Percentiles rank a stretch among this genome's conserved stretches.
Conservation (phyloP, 2,329 filamentous ascomycete species). For the Ophioceras dolichostomum region DNA sequence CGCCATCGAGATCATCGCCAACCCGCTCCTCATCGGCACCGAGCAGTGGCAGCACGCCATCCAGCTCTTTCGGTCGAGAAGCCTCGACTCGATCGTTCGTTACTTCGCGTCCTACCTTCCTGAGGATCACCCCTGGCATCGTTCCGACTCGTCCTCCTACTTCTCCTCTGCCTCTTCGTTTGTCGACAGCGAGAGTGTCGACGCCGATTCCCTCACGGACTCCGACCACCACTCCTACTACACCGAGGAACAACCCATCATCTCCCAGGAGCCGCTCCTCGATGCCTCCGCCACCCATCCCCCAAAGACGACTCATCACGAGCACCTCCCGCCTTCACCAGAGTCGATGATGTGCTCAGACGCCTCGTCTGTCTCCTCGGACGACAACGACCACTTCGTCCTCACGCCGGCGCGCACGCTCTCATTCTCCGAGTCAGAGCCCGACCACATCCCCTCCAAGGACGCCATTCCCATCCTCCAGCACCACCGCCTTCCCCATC, state of each 20-base stretch:
- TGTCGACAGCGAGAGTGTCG: conserved; percentile 24
- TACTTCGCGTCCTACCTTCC: conserved; percentile 49
- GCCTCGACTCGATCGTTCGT: conserved; percentile 46
- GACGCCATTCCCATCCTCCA: conserved; percentile 14
- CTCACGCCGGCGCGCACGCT: conserved; percentile 32
- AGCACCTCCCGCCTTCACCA: conserved; percentile 31
- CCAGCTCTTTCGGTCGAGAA: conserved; percentile 46
- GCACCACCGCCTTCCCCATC: too few relatives aligned
- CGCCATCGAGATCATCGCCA: conserved; percentile 48
- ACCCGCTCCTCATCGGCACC: conserved; percentile 44
- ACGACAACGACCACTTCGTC: conserved; percentile 19
- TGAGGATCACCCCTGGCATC: conserved; percentile 31
- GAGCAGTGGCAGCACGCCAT: conserved; percentile 46
- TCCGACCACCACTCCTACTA: conserved; percentile 25
- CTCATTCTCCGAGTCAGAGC: conserved; percentile 40
- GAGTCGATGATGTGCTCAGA: conserved; percentile 37
- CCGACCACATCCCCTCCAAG: conserved; percentile 22
- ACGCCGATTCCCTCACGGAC: conserved; percentile 18
- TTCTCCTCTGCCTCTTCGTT: conserved; percentile 14
- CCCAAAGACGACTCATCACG: too few relatives aligned
- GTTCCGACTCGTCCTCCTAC: conserved; percentile 11
- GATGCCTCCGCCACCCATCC: conserved; percentile 11
- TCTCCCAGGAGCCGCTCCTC: conserved; percentile 11
- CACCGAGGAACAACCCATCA: conserved; percentile 30
- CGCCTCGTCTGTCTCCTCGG: conserved; percentile 26